Conservation (phyloP, 2,329 filamentous ascomycete species). For the Trichoderma hamatum region DNA sequence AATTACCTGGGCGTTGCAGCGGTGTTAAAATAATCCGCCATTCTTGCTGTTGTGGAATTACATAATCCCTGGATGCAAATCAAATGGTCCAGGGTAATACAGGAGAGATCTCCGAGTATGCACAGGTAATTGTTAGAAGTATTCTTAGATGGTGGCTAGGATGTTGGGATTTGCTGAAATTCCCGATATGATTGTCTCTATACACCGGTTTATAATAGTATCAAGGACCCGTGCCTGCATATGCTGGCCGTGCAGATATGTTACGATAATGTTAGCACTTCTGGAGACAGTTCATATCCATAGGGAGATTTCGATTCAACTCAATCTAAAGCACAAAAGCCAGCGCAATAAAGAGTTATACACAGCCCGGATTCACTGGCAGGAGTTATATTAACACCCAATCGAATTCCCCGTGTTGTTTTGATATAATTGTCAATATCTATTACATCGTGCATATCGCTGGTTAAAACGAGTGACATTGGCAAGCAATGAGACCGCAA, state of each 20-base stretch:
- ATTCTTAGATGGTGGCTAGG: neutral
- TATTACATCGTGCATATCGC: no score
- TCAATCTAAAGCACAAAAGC: neutral
- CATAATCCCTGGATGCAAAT: neutral
- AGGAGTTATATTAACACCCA: neutral
- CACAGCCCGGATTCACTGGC: neutral
- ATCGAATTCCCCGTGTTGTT: no score
- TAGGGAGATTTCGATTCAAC: no score
- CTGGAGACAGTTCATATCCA: no score
- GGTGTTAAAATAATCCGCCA: slow-evolving; percentile 24
- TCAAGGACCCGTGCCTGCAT: neutral
- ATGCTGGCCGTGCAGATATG: neutral
- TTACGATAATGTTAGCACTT: neutral
- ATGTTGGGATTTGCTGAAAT: neutral
- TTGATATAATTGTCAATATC: neutral
- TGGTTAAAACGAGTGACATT: neutral
- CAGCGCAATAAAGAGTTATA: neutral
- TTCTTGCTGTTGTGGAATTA: neutral
- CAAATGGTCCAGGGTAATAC: neutral
- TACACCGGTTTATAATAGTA: neutral
- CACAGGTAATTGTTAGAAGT: no score
- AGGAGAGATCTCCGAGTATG: neutral
- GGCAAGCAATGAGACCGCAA: neutral
- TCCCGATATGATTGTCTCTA: neutral
- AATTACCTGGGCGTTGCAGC: slow-evolving; percentile 10